Evolutionary conservation across 2,329 filamentous ascomycete genomes (phyloP), one percentile per base, ranked within the genome.

Genomic region (Trichoderma simmonsii): DNA sequence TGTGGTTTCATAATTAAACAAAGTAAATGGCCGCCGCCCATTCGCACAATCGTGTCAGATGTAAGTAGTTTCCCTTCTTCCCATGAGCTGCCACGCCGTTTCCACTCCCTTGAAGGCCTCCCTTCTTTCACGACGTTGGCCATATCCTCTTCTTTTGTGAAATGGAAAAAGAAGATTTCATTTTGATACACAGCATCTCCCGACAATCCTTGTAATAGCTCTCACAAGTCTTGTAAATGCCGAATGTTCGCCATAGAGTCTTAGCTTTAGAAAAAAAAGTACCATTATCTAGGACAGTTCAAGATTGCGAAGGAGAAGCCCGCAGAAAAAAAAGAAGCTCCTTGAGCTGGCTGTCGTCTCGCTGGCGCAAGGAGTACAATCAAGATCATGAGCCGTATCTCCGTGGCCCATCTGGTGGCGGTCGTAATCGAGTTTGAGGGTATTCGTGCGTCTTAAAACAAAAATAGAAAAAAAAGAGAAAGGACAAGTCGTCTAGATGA

Each of bases 401-500:
- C 79, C 78, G 76, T 80, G 80, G 78, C 81, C 78, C 79, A 80
- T 79, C 74, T 77, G 77, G 77, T 80, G 75, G 75, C 79, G 74
- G 74, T 79, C 81, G 80, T 82, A 78, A 82, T 81, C 80, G 81
- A 82, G 80, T 78, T 79, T 77, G 81, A 81, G 82, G 82, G 82
- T 83, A 83, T 83, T 83, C 79, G 77, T 82, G 76, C 80, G 77
- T 78, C 78, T 80, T 73, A 68, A 73, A 71, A 67, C 48, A 75
- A 75, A 73, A 71, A 67, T 63, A 73, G 60, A 71, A 71, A 73
- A 71, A 62, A n/a, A 73, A 73, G 77, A 78, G 75, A 79, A 78
- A 80, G 77, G 5, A 64, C 43, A 71, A 78, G 75, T 78, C 77
- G 78, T 80, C 91, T 92, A 98, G 89, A 98, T 98, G 83, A 98